A percentile compares a stretch with the other conserved stretches of the same genome.
phyloP scores from a whole-genome alignment of 805 yeast genomes.

The Candida saitoana region DNA sequence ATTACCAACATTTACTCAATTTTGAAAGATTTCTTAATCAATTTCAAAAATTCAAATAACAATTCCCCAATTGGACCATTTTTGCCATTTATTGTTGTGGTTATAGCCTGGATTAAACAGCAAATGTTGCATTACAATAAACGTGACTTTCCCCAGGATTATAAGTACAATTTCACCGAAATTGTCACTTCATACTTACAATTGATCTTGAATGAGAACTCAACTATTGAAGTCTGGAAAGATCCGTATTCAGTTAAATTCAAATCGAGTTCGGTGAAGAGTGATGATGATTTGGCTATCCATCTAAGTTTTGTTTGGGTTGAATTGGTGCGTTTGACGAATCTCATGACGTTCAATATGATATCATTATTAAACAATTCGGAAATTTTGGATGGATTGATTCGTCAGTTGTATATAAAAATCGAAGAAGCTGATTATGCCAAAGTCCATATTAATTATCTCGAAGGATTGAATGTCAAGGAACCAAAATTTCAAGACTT shows the following conservation, averaged over 20 bases:
- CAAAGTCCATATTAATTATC: conserved; percentile 20
- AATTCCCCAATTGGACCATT: conserved; percentile 9
- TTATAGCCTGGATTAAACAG: conserved; percentile 22
- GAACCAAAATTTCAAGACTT: conserved; percentile 15
- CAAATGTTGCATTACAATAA: conserved; percentile 17
- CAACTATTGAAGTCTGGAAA: conserved; percentile 27
- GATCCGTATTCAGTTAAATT: conserved; percentile 27
- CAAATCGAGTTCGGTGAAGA: conserved; percentile 13
- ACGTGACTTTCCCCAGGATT: conserved; percentile 13
- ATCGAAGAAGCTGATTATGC: conserved; percentile 21
- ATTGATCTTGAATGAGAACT: conserved; percentile 15
- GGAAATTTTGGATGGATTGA: conserved; percentile 15
- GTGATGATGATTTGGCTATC: conserved; percentile 20
- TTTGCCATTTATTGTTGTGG: conserved; percentile 15
- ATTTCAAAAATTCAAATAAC: conserved; percentile 2
- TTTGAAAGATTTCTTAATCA: conserved; percentile 4
- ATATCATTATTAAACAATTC: conserved; percentile 21
- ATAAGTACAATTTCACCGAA: conserved; percentile 14
- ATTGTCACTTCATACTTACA: conserved; percentile 13
- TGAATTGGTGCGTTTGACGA: conserved; percentile 30
- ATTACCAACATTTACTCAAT: conserved; percentile 1
- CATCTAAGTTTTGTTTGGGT: conserved; percentile 33
- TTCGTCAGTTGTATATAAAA: conserved; percentile 15
- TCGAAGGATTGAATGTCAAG: conserved; percentile 11
- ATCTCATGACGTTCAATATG: conserved; percentile 23